A percentile compares a stretch with the other conserved stretches of the same genome.
These are phyloP conservation scores for Solanum medicagineum DNA, from an alignment of 257 asterid species.

Conservation along the genomic window DNA sequence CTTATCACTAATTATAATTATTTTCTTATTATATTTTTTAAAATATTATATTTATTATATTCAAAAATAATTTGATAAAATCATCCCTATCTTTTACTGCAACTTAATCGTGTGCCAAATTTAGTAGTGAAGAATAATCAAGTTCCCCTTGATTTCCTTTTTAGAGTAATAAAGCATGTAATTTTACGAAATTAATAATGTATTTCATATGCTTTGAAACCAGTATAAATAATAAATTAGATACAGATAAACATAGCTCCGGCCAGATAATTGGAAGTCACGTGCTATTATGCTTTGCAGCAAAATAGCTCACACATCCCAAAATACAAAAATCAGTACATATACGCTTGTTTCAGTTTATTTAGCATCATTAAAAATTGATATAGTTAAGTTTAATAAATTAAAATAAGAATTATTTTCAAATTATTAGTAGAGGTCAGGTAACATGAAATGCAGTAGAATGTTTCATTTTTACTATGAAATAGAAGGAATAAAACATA, in stretches of 20 bases:
- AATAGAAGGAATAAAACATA: no score
- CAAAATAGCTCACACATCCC: neutral
- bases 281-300: neutral
- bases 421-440: neutral
- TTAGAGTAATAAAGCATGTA: neutral
- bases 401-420: neutral
- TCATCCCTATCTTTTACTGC: no score
- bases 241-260: neutral
- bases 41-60: no score
- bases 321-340: neutral
- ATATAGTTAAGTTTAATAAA: neutral
- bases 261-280: neutral
- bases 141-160: neutral
- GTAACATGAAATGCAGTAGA: neutral
- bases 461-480: no score
- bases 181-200: neutral
- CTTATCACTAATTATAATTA: no score
- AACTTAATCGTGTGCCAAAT: no score
- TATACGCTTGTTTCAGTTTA: accelerated
- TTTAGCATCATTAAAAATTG: accelerated
- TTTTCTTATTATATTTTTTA: no score
- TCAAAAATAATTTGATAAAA: no score
- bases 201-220: neutral
- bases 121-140: no score
- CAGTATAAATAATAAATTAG: neutral